These are phyloP conservation scores for Deinandra increscens DNA, from an alignment of 129 eudicot genomes.

Conservation along the genomic window DNA sequence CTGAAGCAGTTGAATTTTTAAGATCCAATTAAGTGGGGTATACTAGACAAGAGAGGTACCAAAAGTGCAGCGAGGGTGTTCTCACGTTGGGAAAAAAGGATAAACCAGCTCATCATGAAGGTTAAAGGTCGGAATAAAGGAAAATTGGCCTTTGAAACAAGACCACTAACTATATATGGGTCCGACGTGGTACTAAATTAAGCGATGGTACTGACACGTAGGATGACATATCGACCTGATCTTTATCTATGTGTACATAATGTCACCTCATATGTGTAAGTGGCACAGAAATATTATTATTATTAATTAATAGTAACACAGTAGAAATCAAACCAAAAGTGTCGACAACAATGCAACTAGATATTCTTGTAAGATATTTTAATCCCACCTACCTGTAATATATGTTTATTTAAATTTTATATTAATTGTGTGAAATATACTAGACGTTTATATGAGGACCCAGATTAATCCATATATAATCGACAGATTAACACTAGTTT, in stretches of 20 bases:
- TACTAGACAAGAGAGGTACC: neutral
- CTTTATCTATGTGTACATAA: conserved; percentile 20
- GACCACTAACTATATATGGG: conserved; percentile 22
- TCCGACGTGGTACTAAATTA: conserved; percentile 31
- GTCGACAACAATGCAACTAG: conserved; percentile 23
- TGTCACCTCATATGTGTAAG: conserved; percentile 15
- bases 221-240: conserved; percentile 10
- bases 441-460: neutral
- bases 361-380: conserved; percentile 18
- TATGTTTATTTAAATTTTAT: neutral
- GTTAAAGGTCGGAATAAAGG: conserved; percentile 34
- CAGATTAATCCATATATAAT: too few relatives aligned
- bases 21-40: conserved; percentile 1
- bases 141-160: conserved; percentile 32
- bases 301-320: neutral
- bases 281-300: conserved; percentile 8
- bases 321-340: neutral
- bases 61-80: neutral
- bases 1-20: too few relatives aligned
- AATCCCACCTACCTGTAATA: neutral
- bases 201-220: conserved; percentile 11
- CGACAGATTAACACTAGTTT: neutral
- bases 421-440: neutral
- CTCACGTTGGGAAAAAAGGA: conserved; percentile 32
- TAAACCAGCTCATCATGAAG: conserved; percentile 42